Percentiles rank a stretch among this genome's conserved stretches.
phyloP scores from a whole-genome alignment of 352 stramenopile species.

The Phytophthora macrochlamydospora region DNA sequence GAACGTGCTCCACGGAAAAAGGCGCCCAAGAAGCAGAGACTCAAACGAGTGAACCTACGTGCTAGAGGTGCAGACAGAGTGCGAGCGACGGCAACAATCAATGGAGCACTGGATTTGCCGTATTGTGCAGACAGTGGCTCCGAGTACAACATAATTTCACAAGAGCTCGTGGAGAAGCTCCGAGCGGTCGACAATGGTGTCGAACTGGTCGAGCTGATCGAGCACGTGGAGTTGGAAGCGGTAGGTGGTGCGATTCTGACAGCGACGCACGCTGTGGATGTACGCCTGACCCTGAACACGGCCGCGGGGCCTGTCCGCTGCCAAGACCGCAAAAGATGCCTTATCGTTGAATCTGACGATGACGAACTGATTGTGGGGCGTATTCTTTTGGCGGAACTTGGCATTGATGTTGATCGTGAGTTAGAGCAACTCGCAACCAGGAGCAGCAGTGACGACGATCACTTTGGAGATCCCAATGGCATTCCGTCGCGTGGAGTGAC shows the following conservation, averaged over 20 bases:
- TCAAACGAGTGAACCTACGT: conserved; percentile 2
- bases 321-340: conserved; percentile 6
- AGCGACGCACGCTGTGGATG: conserved; percentile 8
- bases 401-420: conserved; percentile 1
- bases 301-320: conserved; percentile 8
- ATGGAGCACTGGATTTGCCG: background rate
- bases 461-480: background rate
- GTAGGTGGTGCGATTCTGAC: conserved; percentile 6
- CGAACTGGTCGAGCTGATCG: background rate
- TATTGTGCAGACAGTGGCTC: too few species aligned
- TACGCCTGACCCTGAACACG: conserved; percentile 9
- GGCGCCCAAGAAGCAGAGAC: background rate
- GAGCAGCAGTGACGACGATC: background rate
- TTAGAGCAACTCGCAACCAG: conserved; percentile 4
- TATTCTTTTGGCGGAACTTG: background rate
- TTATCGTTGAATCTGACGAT: conserved; percentile 9
- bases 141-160: too few species aligned
- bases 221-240: background rate
- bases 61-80: background rate
- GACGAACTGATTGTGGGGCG: conserved; percentile 8
- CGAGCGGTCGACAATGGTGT: conserved; percentile 5
- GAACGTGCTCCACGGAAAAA: background rate
- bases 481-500: background rate
- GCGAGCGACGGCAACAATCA: conserved; percentile 1
- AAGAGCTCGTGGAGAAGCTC: conserved; percentile 2